Evolutionary conservation across 2,329 filamentous ascomycete species (phyloP).

Genomic region (Dactylella cylindrospora): DNA sequence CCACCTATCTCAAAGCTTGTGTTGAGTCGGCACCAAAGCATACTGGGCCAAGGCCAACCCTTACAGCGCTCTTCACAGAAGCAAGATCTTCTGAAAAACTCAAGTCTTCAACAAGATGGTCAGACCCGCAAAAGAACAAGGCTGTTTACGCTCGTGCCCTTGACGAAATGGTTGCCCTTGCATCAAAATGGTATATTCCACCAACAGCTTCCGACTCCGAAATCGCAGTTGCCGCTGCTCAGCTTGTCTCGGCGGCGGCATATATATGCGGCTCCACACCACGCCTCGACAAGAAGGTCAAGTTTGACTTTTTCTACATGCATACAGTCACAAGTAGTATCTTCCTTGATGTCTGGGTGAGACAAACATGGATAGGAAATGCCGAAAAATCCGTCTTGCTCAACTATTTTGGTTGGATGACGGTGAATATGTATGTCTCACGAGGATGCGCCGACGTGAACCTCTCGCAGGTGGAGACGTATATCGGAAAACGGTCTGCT

Average conservation of each 20-base stretch:
- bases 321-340: slow-evolving; percentile 77
- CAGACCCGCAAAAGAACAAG: slow-evolving; percentile 65
- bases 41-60: slow-evolving; percentile 49
- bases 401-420: slow-evolving; percentile 77
- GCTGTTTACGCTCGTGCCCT: slow-evolving; percentile 66
- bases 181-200: slow-evolving; percentile 57
- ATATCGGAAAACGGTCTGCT: slow-evolving; percentile 58
- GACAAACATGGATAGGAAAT: slow-evolving; percentile 62
- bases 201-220: slow-evolving; percentile 50
- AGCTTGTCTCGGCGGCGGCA: slow-evolving; percentile 50
- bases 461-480: slow-evolving; percentile 62
- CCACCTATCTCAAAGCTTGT: slow-evolving; percentile 58
- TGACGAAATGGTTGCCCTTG: slow-evolving; percentile 64
- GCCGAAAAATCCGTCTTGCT: slow-evolving; percentile 68
- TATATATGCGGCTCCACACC: slow-evolving; percentile 66
- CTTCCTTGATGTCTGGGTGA: slow-evolving; percentile 67
- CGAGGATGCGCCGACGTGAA: slow-evolving; percentile 64
- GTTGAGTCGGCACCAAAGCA: slow-evolving; percentile 56
- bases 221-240: slow-evolving; percentile 53
- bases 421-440: slow-evolving; percentile 73
- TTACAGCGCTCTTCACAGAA: slow-evolving; percentile 65
- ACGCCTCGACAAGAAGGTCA: slow-evolving; percentile 64
- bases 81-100: slow-evolving; percentile 63
- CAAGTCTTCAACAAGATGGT: slow-evolving; percentile 56
- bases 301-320: slow-evolving; percentile 81